Base-by-base conservation (phyloP, 345 rosid genomes). In the Eucalyptus polybractea region DNA sequence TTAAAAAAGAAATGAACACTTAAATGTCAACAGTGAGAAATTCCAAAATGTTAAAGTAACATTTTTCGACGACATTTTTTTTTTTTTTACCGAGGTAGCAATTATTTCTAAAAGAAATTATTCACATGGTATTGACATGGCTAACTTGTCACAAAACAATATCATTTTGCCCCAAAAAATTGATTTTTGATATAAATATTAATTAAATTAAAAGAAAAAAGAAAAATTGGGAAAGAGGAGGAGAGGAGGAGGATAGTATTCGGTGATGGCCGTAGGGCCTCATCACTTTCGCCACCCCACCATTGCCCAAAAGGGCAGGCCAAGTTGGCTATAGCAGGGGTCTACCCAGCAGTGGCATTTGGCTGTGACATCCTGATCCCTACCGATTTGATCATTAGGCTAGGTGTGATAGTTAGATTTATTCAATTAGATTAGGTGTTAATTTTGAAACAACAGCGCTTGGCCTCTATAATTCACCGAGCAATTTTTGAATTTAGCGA, bases 21-120 rank as follows among this genome's bases (percentile, higher is more conserved):
- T 53, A 0, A 0, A 53, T 53, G 10, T 4, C 5, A 53, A 53
- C 1, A 0, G 5, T 7, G 1, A 19, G 0, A 53, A 53, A 53
- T 53, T 53, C 1, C 0, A 19, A 7, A 53, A 53, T 53, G 5
- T 0, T 53, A 19, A 53, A 0, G 0, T 4, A 19, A 0, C 10
- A 53, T 19, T 53, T 53, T 53, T 53, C 0, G 0, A 0, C 0
- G 0, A 19, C 24, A 1, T 51, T 51, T 51, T 13, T 45, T 6
- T 50, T 15, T 2, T 17, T 33, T 33, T 19, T 53, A 3, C 0
- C 1, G 10, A 19, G 5, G 25, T 3, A 0, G 9, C 58, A 53
- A 53, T 53, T 53, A 53, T 53, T 7, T 53, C 1, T 44, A 0
- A 19, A 19, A 53, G 3, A 53, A 7, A 19, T 19, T 53, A 53